Evolutionary conservation across 768 basidiomycete species (phyloP).

Genomic region (Tylopilus vinaceipallidus): DNA sequence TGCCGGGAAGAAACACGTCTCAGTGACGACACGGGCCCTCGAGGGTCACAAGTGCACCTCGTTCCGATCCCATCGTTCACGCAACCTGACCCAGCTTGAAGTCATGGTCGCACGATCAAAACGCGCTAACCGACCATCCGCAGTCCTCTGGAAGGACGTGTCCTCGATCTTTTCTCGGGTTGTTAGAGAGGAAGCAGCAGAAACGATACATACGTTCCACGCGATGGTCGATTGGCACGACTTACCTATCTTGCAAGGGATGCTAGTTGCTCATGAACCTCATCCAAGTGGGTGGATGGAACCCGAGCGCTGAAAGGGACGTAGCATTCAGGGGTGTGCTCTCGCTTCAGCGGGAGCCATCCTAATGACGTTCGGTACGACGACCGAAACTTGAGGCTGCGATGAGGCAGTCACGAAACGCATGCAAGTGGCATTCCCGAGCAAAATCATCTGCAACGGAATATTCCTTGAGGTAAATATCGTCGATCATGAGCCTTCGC

Average conservation of each 20-base stretch:
- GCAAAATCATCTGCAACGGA: conserved; percentile 57
- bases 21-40: not conserved
- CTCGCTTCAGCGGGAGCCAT: too few species aligned
- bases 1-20: conserved; percentile 20
- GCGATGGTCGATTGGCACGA: conserved; percentile 72
- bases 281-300: conserved; percentile 36
- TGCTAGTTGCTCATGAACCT: conserved; percentile 76
- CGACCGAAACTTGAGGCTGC: conserved; percentile 37
- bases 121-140: conserved; percentile 38
- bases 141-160: too few species aligned
- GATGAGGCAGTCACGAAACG: conserved; percentile 72
- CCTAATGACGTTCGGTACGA: not conserved
- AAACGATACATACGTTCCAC: conserved; percentile 56
- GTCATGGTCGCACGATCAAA: conserved; percentile 77
- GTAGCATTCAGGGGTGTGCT: too few species aligned
- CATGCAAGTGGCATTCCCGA: conserved; percentile 61
- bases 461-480: conserved; percentile 27
- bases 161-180: too few species aligned
- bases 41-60: conserved; percentile 56
- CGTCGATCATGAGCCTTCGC: conserved; percentile 40
- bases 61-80: conserved; percentile 71
- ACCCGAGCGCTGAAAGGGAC: conserved; percentile 4
- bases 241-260: conserved; percentile 65
- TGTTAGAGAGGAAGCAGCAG: not conserved
- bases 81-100: conserved; percentile 55